A percentile compares a stretch with the other conserved stretches of the same genome.
Conservation (phyloP, 2,329 filamentous ascomycete species). For the Zymoseptoria tritici region DNA sequence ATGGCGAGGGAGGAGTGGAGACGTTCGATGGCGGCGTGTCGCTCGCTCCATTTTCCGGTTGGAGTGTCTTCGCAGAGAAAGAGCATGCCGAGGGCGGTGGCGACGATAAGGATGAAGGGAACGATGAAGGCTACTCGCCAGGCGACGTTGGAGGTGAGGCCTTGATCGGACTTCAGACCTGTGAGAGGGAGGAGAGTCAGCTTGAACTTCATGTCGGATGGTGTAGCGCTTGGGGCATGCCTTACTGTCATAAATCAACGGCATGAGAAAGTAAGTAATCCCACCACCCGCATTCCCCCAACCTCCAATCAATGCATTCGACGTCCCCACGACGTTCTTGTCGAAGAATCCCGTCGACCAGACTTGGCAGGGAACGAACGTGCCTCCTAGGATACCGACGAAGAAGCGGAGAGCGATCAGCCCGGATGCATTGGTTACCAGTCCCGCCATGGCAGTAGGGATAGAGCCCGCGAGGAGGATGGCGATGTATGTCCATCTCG, state of each 20-base stretch:
- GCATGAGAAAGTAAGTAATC: conserved; percentile 91
- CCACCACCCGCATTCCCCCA: conserved; percentile 83
- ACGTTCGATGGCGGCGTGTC: conserved; percentile 50
- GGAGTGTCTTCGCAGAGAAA: conserved; percentile 74
- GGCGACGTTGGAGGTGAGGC: conserved; percentile 58
- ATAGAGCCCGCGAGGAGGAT: conserved; percentile 67
- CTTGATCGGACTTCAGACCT: conserved; percentile 52
- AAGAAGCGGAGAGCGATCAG: conserved; percentile 69
- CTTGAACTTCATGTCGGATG: too few relatives aligned
- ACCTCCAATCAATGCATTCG: conserved; percentile 75
- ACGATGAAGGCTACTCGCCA: conserved; percentile 83
- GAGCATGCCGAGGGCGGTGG: conserved; percentile 60
- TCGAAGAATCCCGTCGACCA: conserved; percentile 91
- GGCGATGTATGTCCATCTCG: conserved; percentile 68
- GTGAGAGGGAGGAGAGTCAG: background rate
- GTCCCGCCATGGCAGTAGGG: conserved; percentile 74
- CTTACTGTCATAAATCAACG: conserved; percentile 66
- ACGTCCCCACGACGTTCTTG: conserved; percentile 81
- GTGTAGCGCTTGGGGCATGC: too few relatives aligned
- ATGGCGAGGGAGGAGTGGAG: conserved; percentile 40
- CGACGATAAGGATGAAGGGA: conserved; percentile 67
- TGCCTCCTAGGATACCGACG: conserved; percentile 67
- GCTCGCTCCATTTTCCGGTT: conserved; percentile 69
- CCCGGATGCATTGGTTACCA: conserved; percentile 58
- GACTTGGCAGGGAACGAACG: conserved; percentile 79